phyloP scores from a whole-genome alignment of 2,329 filamentous ascomycete species.

The Talaromyces albobiverticillius region DNA sequence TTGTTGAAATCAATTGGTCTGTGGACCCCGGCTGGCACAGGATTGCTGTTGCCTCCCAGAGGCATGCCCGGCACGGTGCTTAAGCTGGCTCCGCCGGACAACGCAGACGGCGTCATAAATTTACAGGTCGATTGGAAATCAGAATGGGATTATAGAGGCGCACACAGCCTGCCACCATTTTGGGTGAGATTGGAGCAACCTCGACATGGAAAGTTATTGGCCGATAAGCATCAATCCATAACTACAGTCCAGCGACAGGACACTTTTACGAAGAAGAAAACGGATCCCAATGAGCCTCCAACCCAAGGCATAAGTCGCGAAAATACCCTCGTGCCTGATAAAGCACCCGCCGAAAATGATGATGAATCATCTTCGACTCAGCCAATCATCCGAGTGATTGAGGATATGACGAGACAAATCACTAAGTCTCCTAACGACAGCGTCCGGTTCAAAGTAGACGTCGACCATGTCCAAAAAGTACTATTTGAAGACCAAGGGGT shows the following conservation, averaged over 20 bases:
- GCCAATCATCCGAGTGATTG: background rate
- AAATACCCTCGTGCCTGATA: conserved; percentile 9
- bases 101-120: conserved; percentile 60
- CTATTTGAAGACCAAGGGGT: conserved; percentile 24
- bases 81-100: conserved; percentile 55
- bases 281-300: background rate
- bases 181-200: conserved; percentile 44
- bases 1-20: conserved; percentile 56
- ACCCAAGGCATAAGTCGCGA: conserved; percentile 3
- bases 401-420: background rate
- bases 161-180: conserved; percentile 56
- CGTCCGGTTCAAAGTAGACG: conserved; percentile 26
- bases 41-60: conserved; percentile 55
- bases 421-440: conserved; percentile 18
- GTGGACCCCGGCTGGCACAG: conserved; percentile 60
- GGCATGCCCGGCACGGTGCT: conserved; percentile 48
- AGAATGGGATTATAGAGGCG: conserved; percentile 53
- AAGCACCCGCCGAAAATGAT: background rate
- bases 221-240: background rate
- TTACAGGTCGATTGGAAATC: conserved; percentile 57
- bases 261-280: background rate
- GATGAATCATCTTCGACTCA: background rate
- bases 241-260: background rate
- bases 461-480: conserved; percentile 20
- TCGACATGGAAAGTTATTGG: background rate